Evolutionary conservation across 371 early-diverging fungal genomes (phyloP).

Genomic region (Mortierella sp.): DNA sequence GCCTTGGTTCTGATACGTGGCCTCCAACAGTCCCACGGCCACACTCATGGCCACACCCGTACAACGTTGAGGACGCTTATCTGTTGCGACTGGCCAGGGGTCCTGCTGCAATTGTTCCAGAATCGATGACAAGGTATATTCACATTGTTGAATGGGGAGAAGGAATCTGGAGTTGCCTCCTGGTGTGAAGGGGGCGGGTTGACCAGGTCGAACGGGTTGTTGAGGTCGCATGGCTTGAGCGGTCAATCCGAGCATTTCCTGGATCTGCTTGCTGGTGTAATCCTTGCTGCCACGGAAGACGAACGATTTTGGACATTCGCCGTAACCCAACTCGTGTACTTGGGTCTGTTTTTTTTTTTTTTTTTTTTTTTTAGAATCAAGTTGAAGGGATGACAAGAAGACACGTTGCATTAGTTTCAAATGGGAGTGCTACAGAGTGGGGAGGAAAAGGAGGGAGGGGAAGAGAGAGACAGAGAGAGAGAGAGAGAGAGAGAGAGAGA

Average conservation of each 20-base stretch:
- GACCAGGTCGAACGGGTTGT: slow-evolving; percentile 74
- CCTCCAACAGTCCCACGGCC: slow-evolving; percentile 96
- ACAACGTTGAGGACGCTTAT: slow-evolving; percentile 95
- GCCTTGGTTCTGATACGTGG: slow-evolving; percentile 93
- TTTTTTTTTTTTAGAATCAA: too few relatives aligned
- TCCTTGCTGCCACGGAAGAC: slow-evolving; percentile 99
- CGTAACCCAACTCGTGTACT: slow-evolving; percentile 95
- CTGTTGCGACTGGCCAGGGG: slow-evolving; percentile 98
- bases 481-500: too few relatives aligned
- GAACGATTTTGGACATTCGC: slow-evolving; percentile 96
- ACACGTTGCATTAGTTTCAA: background rate
- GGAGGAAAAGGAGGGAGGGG: slow-evolving; percentile 5
- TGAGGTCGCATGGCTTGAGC: slow-evolving; percentile 66
- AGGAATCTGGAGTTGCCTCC: slow-evolving; percentile 74
- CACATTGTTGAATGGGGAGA: slow-evolving; percentile 92
- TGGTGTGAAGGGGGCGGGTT: slow-evolving; percentile 57
- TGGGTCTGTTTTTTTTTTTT: slow-evolving; percentile 85
- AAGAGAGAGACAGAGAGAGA: too few relatives aligned
- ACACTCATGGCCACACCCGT: slow-evolving; percentile 98
- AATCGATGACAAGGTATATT: slow-evolving; percentile 93
- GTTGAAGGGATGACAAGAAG: background rate
- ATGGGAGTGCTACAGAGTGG: background rate
- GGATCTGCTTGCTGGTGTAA: slow-evolving; percentile 93
- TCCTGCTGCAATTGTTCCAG: slow-evolving; percentile 97
- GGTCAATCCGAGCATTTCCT: slow-evolving; percentile 93